These are phyloP conservation scores for Skeletonema marinoi DNA, from an alignment of 108 stramenopile species.

Conservation along the genomic window DNA sequence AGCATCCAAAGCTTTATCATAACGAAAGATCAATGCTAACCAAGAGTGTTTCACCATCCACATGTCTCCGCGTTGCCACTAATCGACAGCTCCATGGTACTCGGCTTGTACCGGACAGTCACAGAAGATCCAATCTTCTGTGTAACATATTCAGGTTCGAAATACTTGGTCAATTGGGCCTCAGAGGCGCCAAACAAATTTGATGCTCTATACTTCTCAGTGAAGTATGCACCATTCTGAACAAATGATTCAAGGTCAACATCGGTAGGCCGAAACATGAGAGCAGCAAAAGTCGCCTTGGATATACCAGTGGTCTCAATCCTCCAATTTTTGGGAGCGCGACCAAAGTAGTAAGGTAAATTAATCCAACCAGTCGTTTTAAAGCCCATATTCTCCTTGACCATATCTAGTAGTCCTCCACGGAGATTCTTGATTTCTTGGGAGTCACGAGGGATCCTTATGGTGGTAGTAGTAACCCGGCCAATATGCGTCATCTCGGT, in stretches of 20 bases:
- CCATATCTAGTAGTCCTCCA: not conserved
- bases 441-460: not conserved
- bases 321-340: not conserved
- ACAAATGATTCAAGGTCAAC: slow-evolving; percentile 8
- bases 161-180: not conserved
- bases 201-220: not conserved
- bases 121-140: slow-evolving; percentile 4
- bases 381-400: not conserved
- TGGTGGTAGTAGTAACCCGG: no score
- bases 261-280: slow-evolving; percentile 11
- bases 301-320: not conserved
- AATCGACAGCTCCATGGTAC: slow-evolving; percentile 2
- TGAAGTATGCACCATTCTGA: slow-evolving; percentile 8
- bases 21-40: no score
- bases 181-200: slow-evolving; percentile 5
- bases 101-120: slow-evolving; percentile 3
- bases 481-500: no score
- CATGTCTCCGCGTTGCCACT: not conserved
- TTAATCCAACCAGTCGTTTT: not conserved
- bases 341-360: not conserved
- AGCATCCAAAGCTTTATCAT: no score
- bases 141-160: not conserved
- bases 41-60: not conserved
- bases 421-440: slow-evolving; percentile 7
- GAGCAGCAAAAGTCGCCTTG: slow-evolving; percentile 7